A percentile compares a stretch with the other conserved stretches of the same genome.
Evolutionary conservation across 1,139 yeast species (phyloP).

Genomic region (Zygoascus meyerae): DNA sequence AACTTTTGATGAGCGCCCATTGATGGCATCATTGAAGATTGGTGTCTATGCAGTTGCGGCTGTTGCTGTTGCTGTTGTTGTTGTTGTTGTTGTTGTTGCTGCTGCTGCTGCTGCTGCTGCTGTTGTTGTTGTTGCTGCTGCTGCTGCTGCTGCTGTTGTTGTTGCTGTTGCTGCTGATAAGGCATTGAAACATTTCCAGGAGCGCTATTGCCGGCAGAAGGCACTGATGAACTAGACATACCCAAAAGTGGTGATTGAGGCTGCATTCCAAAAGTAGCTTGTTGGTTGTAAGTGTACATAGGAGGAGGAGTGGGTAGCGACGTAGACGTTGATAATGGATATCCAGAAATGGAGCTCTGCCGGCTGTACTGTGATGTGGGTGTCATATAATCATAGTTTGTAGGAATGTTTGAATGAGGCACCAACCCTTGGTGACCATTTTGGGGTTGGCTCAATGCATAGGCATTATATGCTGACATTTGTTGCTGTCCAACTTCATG

Average conservation of each 20-base stretch:
- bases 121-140: not conserved
- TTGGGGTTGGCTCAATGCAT: not conserved
- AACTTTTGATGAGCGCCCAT: not conserved
- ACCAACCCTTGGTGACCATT: slow-evolving; percentile 9
- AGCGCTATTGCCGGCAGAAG: slow-evolving; percentile 1
- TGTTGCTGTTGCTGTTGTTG: not conserved
- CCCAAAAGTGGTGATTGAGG: slow-evolving; percentile 1
- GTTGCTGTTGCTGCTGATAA: slow-evolving; percentile 10
- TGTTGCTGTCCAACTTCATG: not conserved
- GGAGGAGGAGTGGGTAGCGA: slow-evolving; percentile 12
- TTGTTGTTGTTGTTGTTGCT: slow-evolving; percentile 11
- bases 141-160: slow-evolving; percentile 6
- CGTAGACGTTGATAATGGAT: not conserved
- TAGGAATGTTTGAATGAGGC: slow-evolving; percentile 5
- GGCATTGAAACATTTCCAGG: not conserved
- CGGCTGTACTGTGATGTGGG: not conserved
- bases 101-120: too few species aligned
- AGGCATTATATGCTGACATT: not conserved
- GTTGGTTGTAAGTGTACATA: slow-evolving; percentile 7
- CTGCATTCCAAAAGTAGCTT: not conserved
- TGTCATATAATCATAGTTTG: slow-evolving; percentile 6
- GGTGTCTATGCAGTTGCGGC: not conserved
- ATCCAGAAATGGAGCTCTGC: slow-evolving; percentile 6
- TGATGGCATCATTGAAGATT: too few species aligned
- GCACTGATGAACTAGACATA: not conserved